These are phyloP conservation scores for Hemisphaericaspora nanyangensis DNA, from an alignment of 805 yeast species.

Conservation along the genomic window DNA sequence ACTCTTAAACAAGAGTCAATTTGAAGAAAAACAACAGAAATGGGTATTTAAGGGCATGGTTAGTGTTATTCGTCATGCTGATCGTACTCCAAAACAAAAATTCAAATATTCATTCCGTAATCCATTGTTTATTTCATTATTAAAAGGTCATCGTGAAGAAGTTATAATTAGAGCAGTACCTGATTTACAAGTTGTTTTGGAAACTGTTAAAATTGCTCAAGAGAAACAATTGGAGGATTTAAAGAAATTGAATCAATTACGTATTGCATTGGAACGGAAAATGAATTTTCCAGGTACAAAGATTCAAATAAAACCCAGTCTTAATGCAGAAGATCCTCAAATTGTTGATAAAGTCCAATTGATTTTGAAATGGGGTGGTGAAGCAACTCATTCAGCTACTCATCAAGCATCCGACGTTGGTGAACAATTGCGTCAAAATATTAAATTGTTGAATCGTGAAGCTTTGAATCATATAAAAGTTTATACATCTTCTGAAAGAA, in stretches of 20 bases:
- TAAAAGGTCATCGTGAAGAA: conserved; percentile 94
- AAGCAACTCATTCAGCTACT: conserved; percentile 95
- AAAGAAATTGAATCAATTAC: conserved; percentile 69
- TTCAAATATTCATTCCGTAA: conserved; percentile 92
- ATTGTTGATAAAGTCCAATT: conserved; percentile 93
- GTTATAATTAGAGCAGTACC: conserved; percentile 89
- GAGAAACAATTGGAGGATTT: conserved; percentile 77
- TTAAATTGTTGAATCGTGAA: conserved; percentile 77
- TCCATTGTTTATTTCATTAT: conserved; percentile 75
- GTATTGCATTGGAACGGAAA: conserved; percentile 83
- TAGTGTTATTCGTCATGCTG: conserved; percentile 92
- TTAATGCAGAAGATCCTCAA: conserved; percentile 53
- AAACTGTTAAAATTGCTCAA: conserved; percentile 78
- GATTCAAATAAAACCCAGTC: conserved; percentile 88
- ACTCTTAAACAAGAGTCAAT: conserved; percentile 28
- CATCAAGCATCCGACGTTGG: conserved; percentile 95
- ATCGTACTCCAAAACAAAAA: conserved; percentile 97
- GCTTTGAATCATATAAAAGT: conserved; percentile 83
- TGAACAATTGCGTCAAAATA: conserved; percentile 90
- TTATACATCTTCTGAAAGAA: conserved; percentile 88
- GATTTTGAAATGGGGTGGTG: conserved; percentile 98
- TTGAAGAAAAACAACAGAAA: conserved; percentile 71
- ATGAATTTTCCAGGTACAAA: conserved; percentile 93
- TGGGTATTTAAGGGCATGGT: conserved; percentile 97
- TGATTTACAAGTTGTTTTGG: conserved; percentile 80